Evolutionary conservation across 2,329 filamentous ascomycete species (phyloP), one percentile per base, ranked within the genome.

Genomic region (Trichoderma sp.): DNA sequence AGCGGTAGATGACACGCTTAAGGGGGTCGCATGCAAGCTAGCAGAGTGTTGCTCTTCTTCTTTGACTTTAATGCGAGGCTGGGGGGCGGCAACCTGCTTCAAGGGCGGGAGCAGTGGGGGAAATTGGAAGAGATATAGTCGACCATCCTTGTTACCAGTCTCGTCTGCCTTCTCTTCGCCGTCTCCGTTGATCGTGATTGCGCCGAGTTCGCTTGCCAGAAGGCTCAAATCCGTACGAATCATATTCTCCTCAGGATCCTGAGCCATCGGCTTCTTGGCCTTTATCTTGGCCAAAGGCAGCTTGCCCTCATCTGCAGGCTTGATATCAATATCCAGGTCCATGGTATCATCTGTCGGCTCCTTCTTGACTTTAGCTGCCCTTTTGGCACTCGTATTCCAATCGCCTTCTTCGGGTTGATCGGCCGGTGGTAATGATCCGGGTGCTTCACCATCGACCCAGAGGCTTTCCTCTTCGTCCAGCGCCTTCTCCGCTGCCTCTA

Each of bases 101-200:
- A 91, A 81, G 0, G 87, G 86, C 8, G 89, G 89, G 12, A 91
- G 83, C 4, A 90, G 81, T 6, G 88, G 88, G 53, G 89, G 89
- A 74, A 91, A 87, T 75, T 91, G 89, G 80, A 91, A 91, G 64
- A 91, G 83, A 73, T 90, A 91, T 67, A 91, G 79, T 47, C 87
- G 84, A 26, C 89, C 88, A 60, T 90, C 87, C 74, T 83, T 83
- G 78, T 82, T 80, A 61, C 78, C 74, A 2, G 78, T 78, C 8
- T 74, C 78, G 57, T 79, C 77, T 18, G 73, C 74, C 70, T 77
- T 77, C 15, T 77, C 77, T 14, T 79, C 76, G 24, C 78, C 76
- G 26, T 79, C 76, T 51, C 78, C 78, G 26, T 78, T 76, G 14
- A 82, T 76, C 21, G 79, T 78, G 57, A 81, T 75, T 51, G 81